Base-by-base conservation (phyloP, 2,329 filamentous ascomycete genomes). In the Botryotinia convoluta region DNA sequence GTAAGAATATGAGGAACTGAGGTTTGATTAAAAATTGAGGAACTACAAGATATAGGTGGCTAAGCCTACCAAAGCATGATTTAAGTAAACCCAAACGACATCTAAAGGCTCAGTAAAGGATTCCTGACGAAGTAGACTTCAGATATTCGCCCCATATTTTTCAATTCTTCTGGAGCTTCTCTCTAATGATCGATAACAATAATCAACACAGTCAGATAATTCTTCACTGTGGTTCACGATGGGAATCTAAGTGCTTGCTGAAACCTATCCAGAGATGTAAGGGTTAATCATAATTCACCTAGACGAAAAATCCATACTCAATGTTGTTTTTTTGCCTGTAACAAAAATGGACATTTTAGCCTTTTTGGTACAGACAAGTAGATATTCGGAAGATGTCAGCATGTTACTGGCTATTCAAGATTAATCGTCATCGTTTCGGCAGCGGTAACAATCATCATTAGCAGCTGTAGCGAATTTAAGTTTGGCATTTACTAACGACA, bases 351-450 rank as follows among this genome's bases (percentile, higher is more conserved):
- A 3, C 26, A n/a, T 16, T 16, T n/a, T 16, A 16, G 14, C 5
- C 2, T 6, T 51, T 7, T 14, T 14, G 10, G 26, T 4, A 51
- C 12, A n/a, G 12, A 6, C 5, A 7, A 51, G 2, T 6, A 6
- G 4, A n/a, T 51, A 14, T 2, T n/a, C 12, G 48, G 5, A 51
- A n/a, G 0, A 16, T n/a, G 3, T n/a, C 0, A 7, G 3, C 5
- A 2, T 14, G 4, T 14, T 51, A 6, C 12, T 26, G 26, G 12
- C 12, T n/a, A n/a, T 51, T 7, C 5, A n/a, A 12, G 12, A n/a
- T 12, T 1, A 7, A 1, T 7, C 4, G 2, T n/a, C 1, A 16
- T 51, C 48, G 26, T 16, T 51, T 12, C 26, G 26, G 48, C 4
- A 16, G 48, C 5, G 26, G 26, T 51, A 16, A n/a, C 12, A 51